Percentiles rank a stretch among this genome's conserved stretches.
phyloP scores from a whole-genome alignment of 768 basidiomycete genomes.

The Imleria badia region DNA sequence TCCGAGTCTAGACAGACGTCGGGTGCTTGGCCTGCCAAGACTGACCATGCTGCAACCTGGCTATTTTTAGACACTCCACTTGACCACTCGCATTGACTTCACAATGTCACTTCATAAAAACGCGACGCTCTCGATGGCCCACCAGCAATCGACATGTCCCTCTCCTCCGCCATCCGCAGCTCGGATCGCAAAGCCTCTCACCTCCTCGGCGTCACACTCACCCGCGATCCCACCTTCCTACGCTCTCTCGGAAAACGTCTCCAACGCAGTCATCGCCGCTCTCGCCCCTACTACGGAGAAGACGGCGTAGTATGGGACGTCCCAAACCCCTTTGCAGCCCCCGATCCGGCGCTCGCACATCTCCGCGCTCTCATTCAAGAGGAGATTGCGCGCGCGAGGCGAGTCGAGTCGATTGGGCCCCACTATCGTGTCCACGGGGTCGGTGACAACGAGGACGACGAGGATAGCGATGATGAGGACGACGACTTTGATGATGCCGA shows the following conservation, averaged over 20 bases:
- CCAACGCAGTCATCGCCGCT: no score
- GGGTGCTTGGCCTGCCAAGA: no score
- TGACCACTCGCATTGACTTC: no score
- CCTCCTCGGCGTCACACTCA: not conserved
- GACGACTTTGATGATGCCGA: not conserved
- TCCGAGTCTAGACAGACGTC: no score
- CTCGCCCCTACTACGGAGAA: no score
- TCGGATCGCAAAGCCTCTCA: not conserved
- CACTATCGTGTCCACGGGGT: not conserved
- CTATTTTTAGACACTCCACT: no score
- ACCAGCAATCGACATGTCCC: no score
- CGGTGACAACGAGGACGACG: not conserved
- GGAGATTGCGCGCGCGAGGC: not conserved
- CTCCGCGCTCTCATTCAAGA: not conserved
- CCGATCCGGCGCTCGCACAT: not conserved
- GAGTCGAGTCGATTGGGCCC: not conserved
- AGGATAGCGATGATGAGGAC: not conserved
- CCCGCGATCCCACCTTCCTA: not conserved
- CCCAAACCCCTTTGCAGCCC: conserved; percentile 9
- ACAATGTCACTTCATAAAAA: no score
- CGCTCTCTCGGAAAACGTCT: no score
- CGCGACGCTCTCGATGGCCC: no score
- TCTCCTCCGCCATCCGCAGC: not conserved
- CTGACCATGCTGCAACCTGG: no score
- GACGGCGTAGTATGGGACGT: conserved; percentile 12